phyloP scores from a whole-genome alignment of 228 moss, liverwort and hornwort species.

The Sphagnum magellanicum region DNA sequence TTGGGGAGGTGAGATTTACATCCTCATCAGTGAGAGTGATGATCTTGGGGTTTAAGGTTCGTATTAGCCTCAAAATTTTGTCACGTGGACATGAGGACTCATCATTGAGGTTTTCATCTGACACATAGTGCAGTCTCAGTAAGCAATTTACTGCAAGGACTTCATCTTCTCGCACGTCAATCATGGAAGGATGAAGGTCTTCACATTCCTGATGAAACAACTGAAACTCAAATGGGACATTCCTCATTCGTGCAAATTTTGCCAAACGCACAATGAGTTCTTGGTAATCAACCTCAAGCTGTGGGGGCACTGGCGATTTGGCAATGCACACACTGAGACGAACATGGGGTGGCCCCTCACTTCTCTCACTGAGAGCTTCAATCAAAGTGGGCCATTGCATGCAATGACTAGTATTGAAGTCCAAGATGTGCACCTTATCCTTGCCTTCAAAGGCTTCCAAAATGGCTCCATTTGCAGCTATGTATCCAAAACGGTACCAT shows the following conservation, averaged over 20 bases:
- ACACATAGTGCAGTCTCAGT: constrained; percentile 30
- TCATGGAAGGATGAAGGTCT: constrained; percentile 24
- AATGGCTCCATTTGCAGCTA: constrained; percentile 42
- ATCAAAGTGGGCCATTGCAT: constrained; percentile 52
- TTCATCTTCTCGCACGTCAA: constrained; percentile 26
- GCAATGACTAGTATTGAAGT: constrained; percentile 29
- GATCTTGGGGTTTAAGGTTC: constrained; percentile 41
- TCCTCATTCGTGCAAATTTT: constrained; percentile 18
- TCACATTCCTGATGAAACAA: constrained; percentile 23
- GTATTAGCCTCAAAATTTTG: constrained; percentile 26
- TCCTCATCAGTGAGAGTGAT: constrained; percentile 35
- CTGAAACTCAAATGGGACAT: constrained; percentile 29
- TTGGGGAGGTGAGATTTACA: constrained; percentile 24
- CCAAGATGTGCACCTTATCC: constrained; percentile 35
- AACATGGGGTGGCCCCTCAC: constrained; percentile 33
- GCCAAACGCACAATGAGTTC: constrained; percentile 17
- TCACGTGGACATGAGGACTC: constrained; percentile 21
- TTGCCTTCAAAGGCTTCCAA: constrained; percentile 43
- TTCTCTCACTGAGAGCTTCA: constrained; percentile 30
- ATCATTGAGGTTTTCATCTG: constrained; percentile 34
- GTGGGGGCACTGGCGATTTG: constrained; percentile 49
- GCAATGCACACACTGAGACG: constrained; percentile 34
- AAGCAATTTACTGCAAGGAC: constrained; percentile 26
- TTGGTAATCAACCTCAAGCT: constrained; percentile 46
- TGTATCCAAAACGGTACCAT: constrained; percentile 51